These are phyloP conservation scores for Biscogniauxia sp. DNA, from an alignment of 2,329 filamentous ascomycete genomes.

Conservation along the genomic window DNA sequence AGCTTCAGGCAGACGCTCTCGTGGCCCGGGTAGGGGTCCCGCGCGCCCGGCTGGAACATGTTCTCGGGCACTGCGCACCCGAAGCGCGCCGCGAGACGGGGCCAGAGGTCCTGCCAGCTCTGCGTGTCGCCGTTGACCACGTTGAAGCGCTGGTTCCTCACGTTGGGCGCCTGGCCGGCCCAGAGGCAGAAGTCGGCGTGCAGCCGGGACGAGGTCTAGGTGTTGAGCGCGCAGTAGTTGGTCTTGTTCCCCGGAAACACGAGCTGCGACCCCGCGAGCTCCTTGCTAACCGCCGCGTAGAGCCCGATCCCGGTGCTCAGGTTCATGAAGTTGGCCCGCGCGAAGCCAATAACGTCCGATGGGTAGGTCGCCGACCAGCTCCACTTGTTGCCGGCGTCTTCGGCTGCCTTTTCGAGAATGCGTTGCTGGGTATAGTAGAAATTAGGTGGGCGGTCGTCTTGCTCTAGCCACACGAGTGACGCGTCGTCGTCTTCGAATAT, in stretches of 20 bases:
- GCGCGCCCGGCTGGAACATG: slow-evolving; percentile 26
- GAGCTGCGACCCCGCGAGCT: slow-evolving; percentile 31
- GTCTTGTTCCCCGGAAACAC: slow-evolving; percentile 34
- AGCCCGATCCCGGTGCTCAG: slow-evolving; percentile 38
- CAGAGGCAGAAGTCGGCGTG: slow-evolving; percentile 38
- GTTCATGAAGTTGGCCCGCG: slow-evolving; percentile 40
- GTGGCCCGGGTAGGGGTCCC: slow-evolving; percentile 16
- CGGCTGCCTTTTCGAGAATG: slow-evolving; percentile 33
- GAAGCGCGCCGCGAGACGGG: slow-evolving; percentile 36
- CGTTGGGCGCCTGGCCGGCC: slow-evolving; percentile 28
- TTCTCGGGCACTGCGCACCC: slow-evolving; percentile 32
- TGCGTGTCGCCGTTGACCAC: slow-evolving; percentile 41
- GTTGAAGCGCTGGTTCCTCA: slow-evolving; percentile 41
- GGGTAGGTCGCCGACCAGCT: slow-evolving; percentile 34
- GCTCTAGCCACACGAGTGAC: slow-evolving; percentile 35
- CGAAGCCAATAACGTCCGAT: slow-evolving; percentile 35
- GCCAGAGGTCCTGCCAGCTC: slow-evolving; percentile 43
- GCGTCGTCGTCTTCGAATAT: slow-evolving; percentile 44
- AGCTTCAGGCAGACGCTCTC: slow-evolving; percentile 18
- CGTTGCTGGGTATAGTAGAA: slow-evolving; percentile 53
- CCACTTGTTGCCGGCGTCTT: slow-evolving; percentile 16
- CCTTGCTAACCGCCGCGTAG: slow-evolving; percentile 37
- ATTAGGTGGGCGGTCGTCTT: slow-evolving; percentile 39
- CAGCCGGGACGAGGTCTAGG: slow-evolving; percentile 32
- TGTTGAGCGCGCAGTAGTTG: slow-evolving; percentile 36